These are phyloP conservation scores for Auricularia sp. DNA, from an alignment of 768 basidiomycete species.

Conservation along the genomic window DNA sequence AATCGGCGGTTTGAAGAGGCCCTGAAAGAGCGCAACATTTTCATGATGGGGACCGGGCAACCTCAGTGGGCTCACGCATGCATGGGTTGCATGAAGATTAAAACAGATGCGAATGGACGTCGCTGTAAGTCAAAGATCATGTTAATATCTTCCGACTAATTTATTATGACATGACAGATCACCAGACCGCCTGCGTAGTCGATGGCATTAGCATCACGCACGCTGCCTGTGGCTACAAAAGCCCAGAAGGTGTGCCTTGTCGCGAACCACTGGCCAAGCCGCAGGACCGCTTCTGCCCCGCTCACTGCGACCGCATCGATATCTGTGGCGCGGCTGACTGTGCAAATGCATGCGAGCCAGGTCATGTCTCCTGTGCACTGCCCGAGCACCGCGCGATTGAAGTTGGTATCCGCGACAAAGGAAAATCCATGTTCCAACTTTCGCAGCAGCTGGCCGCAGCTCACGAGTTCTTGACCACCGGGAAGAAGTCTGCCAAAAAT, in stretches of 20 bases:
- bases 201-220: slow-evolving; percentile 20
- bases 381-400: neutral
- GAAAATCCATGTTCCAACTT: slow-evolving; percentile 1
- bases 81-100: neutral
- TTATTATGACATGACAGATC: neutral
- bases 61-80: slow-evolving; percentile 4
- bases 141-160: slow-evolving; percentile 3
- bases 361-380: neutral
- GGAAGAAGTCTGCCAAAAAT: slow-evolving; percentile 1
- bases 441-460: neutral
- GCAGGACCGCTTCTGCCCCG: slow-evolving; percentile 11
- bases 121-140: too few species aligned
- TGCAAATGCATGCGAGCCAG: neutral
- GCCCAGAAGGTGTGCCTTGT: slow-evolving; percentile 3
- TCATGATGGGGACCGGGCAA: slow-evolving; percentile 3
- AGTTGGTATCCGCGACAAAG: slow-evolving; percentile 2
- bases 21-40: neutral
- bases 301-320: neutral
- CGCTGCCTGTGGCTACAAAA: slow-evolving; percentile 15
- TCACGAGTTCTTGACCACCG: neutral
- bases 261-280: slow-evolving; percentile 3
- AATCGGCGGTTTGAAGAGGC: neutral
- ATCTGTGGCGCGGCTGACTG: neutral
- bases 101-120: neutral
- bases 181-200: slow-evolving; percentile 4